Evolutionary conservation across 2,329 filamentous ascomycete genomes (phyloP), one percentile per base, ranked within the genome.

Genomic region (Xylaria sp.): DNA sequence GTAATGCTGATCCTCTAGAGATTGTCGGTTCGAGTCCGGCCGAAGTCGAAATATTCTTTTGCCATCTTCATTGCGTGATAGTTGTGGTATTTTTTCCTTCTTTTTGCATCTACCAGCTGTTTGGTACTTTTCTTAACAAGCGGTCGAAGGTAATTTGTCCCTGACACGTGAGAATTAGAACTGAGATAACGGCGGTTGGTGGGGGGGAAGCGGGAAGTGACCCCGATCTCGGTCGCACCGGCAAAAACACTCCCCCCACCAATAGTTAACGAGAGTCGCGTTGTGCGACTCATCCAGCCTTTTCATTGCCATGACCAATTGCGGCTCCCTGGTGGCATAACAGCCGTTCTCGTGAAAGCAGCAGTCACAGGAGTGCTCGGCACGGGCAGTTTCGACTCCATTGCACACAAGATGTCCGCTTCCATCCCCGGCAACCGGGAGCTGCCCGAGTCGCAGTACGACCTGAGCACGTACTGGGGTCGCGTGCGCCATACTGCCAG

Each of bases 391-490:
- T 51, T 71, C 63, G 42, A 67, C 65, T 17, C 53, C 20, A 42
- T 40, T n/a, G 23, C 44, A 48, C 31, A 49, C 61, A 78, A 33
- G 63, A 91, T 92, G 89, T 91, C 89, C 66, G 84, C 89, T 67
- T 90, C 89, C 28, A 80, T 91, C 38, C 88, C 89, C 58, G 89
- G 89, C 68, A 82, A 82, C 76, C 92, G 95, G 80, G 93, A 97
- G 81, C 87, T 97, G 72, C 96, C 96, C 70, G 89, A 90, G 65
- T 99, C 96, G 63, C 93, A 94, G 81, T 95, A 97, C 87, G 93
- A 99, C 79, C 86, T 99, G 77, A 89, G 82, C 79, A 97, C 94
- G 56, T 99, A 99, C 83, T 96, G 93, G 93, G 96, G 96, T 73
- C 90, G 96, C 67, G 96, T 98, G 77, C 89, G 88, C 82, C 95